Percentiles rank a stretch among this genome's conserved stretches.
Evolutionary conservation across 225 moss, liverwort and hornwort genomes (phyloP).

Genomic region (Physcomitrellopsis africana): DNA sequence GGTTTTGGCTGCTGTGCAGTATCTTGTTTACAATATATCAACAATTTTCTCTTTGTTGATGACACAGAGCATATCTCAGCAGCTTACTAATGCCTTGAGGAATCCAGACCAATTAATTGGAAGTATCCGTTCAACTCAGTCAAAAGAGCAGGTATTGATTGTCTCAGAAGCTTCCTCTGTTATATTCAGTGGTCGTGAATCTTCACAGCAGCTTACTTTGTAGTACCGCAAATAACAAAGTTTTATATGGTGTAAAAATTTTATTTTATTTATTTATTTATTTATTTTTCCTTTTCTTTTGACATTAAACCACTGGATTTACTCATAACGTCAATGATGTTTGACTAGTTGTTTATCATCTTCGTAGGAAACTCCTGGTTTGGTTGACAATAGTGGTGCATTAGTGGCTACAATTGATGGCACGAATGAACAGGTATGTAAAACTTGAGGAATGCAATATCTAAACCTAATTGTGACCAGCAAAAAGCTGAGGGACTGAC

Average conservation of each 20-base stretch:
- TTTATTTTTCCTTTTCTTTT: not conserved
- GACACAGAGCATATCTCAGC: constrained; percentile 65
- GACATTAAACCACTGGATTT: not conserved
- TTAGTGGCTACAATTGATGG: constrained; percentile 33
- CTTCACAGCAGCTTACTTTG: not conserved
- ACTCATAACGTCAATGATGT: not conserved
- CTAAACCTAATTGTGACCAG: not conserved
- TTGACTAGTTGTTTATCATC: not conserved
- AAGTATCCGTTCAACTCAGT: constrained; percentile 50
- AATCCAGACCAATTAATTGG: constrained; percentile 55
- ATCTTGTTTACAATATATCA: not conserved
- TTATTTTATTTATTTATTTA: not conserved
- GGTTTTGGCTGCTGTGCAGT: constrained; percentile 4
- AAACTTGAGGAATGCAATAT: not conserved
- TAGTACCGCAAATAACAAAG: not conserved
- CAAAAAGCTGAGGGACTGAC: not conserved
- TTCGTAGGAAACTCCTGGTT: constrained; percentile 38
- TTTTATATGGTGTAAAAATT: constrained; percentile 3
- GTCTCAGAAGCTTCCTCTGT: constrained; percentile 11
- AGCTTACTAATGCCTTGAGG: constrained; percentile 53
- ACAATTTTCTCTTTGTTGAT: constrained; percentile 7
- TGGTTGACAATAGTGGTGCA: constrained; percentile 37
- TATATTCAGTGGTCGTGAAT: not conserved
- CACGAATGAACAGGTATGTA: constrained; percentile 39
- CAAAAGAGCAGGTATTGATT: constrained; percentile 38